Conservation (phyloP, 2,329 filamentous ascomycete genomes). For the Colletotrichum magnum region DNA sequence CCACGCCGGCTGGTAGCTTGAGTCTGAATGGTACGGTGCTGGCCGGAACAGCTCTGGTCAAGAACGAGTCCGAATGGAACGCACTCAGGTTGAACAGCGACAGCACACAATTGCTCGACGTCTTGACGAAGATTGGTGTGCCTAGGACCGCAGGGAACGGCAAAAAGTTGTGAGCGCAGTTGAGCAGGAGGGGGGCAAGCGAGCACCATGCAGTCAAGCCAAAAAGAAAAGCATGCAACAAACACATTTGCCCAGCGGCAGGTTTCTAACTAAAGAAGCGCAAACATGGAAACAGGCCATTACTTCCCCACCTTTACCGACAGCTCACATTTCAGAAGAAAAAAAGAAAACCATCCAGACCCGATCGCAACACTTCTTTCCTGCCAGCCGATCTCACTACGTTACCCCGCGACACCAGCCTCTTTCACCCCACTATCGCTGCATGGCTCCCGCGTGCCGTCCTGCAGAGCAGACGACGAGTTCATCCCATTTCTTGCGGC, state of each 20-base stretch:
- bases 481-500: conserved; percentile 70
- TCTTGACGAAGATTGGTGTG: conserved; percentile 59
- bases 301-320: conserved; percentile 18
- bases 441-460: conserved; percentile 4
- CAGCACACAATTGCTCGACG: conserved; percentile 47
- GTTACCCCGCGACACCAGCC: not conserved
- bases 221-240: conserved; percentile 16
- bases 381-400: not conserved
- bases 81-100: conserved; percentile 54
- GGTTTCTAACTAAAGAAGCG: conserved; percentile 29
- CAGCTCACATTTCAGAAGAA: conserved; percentile 11
- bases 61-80: conserved; percentile 71
- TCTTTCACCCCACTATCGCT: not conserved
- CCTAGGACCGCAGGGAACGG: conserved; percentile 30
- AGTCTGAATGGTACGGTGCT: conserved; percentile 74
- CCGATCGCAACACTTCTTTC: not conserved
- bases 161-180: conserved; percentile 26
- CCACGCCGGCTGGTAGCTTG: conserved; percentile 57
- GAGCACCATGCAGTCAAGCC: conserved; percentile 16
- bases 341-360: not conserved
- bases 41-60: conserved; percentile 75
- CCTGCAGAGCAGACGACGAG: conserved; percentile 44
- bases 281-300: conserved; percentile 26
- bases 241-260: conserved; percentile 36
- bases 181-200: not conserved